Percentiles rank a stretch among this genome's conserved stretches.
These are phyloP conservation scores for Xylariaceae sp. DNA, from an alignment of 2,329 filamentous ascomycete genomes.

Conservation along the genomic window DNA sequence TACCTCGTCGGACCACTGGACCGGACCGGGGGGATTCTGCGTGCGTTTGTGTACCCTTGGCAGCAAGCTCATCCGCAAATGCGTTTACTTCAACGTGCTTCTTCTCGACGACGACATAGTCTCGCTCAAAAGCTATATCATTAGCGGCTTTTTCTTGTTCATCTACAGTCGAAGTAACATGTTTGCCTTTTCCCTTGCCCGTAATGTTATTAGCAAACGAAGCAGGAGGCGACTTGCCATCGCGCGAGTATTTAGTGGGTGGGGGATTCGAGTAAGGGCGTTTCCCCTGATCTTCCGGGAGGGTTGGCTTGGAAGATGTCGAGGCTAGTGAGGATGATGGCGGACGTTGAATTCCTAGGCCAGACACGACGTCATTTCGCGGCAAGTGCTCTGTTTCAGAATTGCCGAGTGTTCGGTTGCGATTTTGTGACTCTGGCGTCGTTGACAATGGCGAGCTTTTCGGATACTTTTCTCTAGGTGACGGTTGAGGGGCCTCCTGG, in stretches of 20 bases:
- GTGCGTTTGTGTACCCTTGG: slow-evolving; percentile 54
- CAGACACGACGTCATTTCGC: slow-evolving; percentile 43
- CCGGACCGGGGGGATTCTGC: slow-evolving; percentile 50
- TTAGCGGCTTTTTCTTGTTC: slow-evolving; percentile 71
- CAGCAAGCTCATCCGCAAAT: slow-evolving; percentile 88
- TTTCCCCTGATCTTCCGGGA: slow-evolving; percentile 34
- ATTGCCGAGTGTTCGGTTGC: slow-evolving; percentile 28
- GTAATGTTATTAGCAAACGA: slow-evolving; percentile 34
- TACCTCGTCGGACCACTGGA: slow-evolving; percentile 67
- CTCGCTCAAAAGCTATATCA: slow-evolving; percentile 83
- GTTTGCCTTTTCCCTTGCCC: slow-evolving; percentile 28
- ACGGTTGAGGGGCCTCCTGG: slow-evolving; percentile 33
- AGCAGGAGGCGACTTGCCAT: slow-evolving; percentile 33
- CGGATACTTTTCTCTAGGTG: slow-evolving; percentile 39
- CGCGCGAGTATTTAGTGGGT: slow-evolving; percentile 29
- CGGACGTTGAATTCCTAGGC: slow-evolving; percentile 48
- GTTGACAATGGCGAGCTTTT: slow-evolving; percentile 41
- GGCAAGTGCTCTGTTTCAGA: slow-evolving; percentile 36
- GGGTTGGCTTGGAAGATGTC: slow-evolving; percentile 39
- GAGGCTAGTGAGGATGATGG: slow-evolving; percentile 43
- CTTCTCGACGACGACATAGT: slow-evolving; percentile 95
- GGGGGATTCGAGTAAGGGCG: slow-evolving; percentile 40
- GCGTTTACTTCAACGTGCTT: slow-evolving; percentile 94
- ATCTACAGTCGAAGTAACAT: slow-evolving; percentile 33
- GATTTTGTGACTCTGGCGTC: slow-evolving; percentile 34